Base-by-base conservation (phyloP, 164 flowering plant genomes). In the Kalanchoe fedtschenkoi region DNA sequence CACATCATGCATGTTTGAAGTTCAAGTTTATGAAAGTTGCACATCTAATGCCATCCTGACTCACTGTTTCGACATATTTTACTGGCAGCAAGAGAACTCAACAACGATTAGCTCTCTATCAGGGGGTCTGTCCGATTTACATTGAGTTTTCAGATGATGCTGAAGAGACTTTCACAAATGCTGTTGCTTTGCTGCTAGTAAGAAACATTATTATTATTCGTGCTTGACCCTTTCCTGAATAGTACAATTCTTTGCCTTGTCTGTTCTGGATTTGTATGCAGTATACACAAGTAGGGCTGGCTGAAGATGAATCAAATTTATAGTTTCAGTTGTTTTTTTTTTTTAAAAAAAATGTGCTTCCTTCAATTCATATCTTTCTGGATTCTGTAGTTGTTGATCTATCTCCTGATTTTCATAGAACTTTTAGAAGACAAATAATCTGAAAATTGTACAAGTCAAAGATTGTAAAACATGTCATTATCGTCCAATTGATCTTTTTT, bases 81-180 rank as follows among this genome's bases (percentile, higher is more conserved):
- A 58, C 22, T 8, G 16, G 77, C 81, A 95, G 99, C 64, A 85
- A 95, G 71, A 85, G 86, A 69, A 78, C 87, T 57, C 84, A 82
- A 63, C 97, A 95, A 70, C 83, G 99, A 66, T 66, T 95, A 80
- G 95, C 96, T 42, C 68, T 83, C 42, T 95, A 91, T 72, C 96
- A 95, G 66, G 99, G 99, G 15, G 87, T 91, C 28, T 83, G 87
- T 63, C 96, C 99, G 62, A 80, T 95, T 72, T 77, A 80, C 74
- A 81, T 95, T 83, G 62, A 87, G 70, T 95, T 95, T 81, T 85
- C 79, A 38, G 88, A 80, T 61, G 95, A 85, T 75, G 95, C 97
- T 15, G 97, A 95, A 67, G 84, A 83, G 63, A 87, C 95, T 61
- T 91, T 91, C 58, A 44, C 63, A 34, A 72, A 71, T 32, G 93